A percentile compares a stretch with the other conserved stretches of the same genome.
These are phyloP conservation scores for Lineolata rhizophorae DNA, from an alignment of 495 filamentous ascomycete species.

Conservation along the genomic window DNA sequence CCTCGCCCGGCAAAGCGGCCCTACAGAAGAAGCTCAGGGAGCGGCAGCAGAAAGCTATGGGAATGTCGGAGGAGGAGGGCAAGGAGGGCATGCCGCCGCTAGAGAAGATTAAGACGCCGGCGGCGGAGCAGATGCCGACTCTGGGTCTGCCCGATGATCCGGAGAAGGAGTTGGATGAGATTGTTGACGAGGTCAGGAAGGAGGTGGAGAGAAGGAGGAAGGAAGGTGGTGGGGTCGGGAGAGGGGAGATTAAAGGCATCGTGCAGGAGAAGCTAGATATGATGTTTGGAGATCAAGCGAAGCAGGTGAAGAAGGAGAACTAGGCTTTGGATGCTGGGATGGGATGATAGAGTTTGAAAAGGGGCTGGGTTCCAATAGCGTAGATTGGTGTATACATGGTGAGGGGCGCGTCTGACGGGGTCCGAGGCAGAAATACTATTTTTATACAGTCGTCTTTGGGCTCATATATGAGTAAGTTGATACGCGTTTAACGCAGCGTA, in stretches of 20 bases:
- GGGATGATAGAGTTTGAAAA: too few species aligned
- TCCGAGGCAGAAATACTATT: too few species aligned
- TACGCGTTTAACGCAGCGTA: too few species aligned
- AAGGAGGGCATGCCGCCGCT: conserved; percentile 3
- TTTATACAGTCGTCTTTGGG: too few species aligned
- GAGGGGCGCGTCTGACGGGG: too few species aligned
- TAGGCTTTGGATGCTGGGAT: too few species aligned
- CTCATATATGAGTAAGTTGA: too few species aligned
- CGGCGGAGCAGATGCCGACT: conserved; percentile 15
- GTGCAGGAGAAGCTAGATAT: conserved; percentile 11
- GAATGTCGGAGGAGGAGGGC: conserved; percentile 2
- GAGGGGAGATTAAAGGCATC: conserved; percentile 7
- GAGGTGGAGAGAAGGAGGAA: conserved; percentile 41
- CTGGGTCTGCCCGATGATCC: conserved; percentile 65
- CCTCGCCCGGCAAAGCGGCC: conserved; percentile 46
- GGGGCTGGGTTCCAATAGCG: too few species aligned
- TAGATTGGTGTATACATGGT: too few species aligned
- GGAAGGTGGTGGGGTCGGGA: conserved; percentile 19
- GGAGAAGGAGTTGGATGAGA: conserved; percentile 55
- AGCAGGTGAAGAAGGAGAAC: too few species aligned
- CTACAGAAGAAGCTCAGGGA: conserved; percentile 37
- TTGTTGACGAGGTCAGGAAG: conserved; percentile 46
- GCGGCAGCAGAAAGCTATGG: conserved; percentile 14
- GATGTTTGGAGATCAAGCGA: too few species aligned
- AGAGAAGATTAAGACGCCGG: conserved; percentile 7